phyloP scores from a whole-genome alignment of 2,329 filamentous ascomycete species.

The Trichophyton verrucosum region DNA sequence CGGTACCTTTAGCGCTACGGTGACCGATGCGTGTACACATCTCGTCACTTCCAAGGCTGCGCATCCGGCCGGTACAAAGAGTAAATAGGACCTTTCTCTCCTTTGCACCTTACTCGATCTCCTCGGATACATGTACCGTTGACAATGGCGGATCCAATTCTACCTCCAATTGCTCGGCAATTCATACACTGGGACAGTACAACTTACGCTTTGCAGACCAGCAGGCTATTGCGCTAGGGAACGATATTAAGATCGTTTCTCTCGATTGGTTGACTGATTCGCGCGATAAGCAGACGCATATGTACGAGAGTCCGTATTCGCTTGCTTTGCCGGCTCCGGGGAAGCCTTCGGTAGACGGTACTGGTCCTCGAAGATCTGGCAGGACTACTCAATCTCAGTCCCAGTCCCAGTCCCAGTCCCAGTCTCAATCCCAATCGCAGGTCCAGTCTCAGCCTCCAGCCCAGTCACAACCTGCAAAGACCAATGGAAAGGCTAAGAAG shows the following conservation, averaged over 20 bases:
- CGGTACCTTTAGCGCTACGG: constrained; percentile 22
- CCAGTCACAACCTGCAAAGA: constrained; percentile 12
- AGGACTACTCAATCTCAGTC: constrained; percentile 5
- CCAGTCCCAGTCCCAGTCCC: constrained; percentile 4
- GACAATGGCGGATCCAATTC: constrained; percentile 1
- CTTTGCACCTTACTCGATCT: not conserved
- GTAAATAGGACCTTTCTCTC: constrained; percentile 17
- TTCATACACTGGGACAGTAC: not conserved
- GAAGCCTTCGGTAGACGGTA: constrained; percentile 5
- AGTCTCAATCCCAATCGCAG: constrained; percentile 5
- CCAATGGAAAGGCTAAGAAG: constrained; percentile 23
- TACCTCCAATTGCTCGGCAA: not conserved
- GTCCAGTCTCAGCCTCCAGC: not conserved
- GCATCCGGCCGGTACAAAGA: constrained; percentile 25
- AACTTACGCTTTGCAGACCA: constrained; percentile 17
- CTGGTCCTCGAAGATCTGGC: constrained; percentile 9
- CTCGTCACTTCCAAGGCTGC: constrained; percentile 29
- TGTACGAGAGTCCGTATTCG: constrained; percentile 30
- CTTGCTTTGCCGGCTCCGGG: constrained; percentile 13
- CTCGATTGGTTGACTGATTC: constrained; percentile 53
- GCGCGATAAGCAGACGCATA: constrained; percentile 30
- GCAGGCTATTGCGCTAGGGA: constrained; percentile 30
- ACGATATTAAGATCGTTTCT: constrained; percentile 43
- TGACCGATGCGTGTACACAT: constrained; percentile 27
- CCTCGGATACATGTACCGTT: not conserved